These are phyloP conservation scores for Amoebophrya sp. DNA, from an alignment of 169 alveolate genomes.

Conservation along the genomic window DNA sequence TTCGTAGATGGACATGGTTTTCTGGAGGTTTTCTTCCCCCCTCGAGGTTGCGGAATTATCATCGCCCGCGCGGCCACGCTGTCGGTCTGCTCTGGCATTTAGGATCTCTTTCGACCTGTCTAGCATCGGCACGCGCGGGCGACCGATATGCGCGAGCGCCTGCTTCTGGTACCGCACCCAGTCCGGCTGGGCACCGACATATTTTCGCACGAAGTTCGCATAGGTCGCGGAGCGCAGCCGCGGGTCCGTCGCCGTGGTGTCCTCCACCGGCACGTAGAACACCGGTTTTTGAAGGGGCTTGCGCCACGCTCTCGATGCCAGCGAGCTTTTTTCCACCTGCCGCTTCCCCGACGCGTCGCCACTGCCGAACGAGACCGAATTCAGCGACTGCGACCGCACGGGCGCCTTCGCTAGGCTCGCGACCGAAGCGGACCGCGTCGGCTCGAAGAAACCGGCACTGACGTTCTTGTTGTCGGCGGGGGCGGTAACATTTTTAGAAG, in stretches of 20 bases:
- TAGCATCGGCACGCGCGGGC: background rate
- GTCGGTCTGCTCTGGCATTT: background rate
- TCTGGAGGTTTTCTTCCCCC: background rate
- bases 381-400: too few relatives aligned
- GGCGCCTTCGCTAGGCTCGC: too few relatives aligned
- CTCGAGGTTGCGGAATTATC: too few relatives aligned
- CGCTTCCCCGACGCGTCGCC: background rate
- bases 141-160: background rate
- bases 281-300: background rate
- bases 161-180: background rate
- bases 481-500: too few relatives aligned
- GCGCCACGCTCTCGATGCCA: background rate
- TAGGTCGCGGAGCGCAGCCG: background rate
- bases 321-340: background rate
- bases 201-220: background rate
- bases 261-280: background rate
- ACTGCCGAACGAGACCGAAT: too few relatives aligned
- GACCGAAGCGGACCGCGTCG: too few relatives aligned
- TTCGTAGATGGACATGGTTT: too few relatives aligned
- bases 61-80: background rate
- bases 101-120: background rate
- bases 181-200: background rate
- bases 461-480: too few relatives aligned
- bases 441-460: too few relatives aligned
- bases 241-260: background rate